phyloP scores from a whole-genome alignment of 257 asterid species.

The Rehmannia glutinosa region DNA sequence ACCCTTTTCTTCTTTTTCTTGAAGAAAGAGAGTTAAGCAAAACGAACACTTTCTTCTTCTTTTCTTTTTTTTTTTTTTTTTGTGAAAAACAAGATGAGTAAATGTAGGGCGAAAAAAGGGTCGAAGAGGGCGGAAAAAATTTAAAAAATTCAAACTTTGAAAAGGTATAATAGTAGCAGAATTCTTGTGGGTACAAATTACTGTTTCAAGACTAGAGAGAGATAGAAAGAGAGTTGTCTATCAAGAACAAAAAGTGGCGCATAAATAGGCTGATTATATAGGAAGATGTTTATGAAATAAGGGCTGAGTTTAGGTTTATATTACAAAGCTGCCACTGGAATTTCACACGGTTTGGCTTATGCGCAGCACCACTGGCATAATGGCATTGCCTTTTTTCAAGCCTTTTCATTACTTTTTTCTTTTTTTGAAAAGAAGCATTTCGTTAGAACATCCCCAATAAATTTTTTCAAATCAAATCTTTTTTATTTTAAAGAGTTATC shows the following conservation, averaged over 20 bases:
- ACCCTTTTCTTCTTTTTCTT: background rate
- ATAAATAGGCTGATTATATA: too few species aligned
- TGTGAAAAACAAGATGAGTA: background rate
- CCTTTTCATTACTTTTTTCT: too few species aligned
- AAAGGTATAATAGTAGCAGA: background rate
- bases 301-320: background rate
- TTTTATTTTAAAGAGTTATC: too few species aligned
- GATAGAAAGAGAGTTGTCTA: background rate
- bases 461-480: too few species aligned
- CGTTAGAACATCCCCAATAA: too few species aligned
- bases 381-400: too few species aligned
- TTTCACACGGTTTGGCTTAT: conserved; percentile 23
- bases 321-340: conserved; percentile 16
- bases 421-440: too few species aligned
- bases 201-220: background rate
- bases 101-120: background rate
- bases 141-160: conserved; percentile 1
- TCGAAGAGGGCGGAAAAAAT: too few species aligned
- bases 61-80: background rate
- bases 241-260: background rate
- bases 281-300: background rate
- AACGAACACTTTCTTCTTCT: background rate
- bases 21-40: background rate
- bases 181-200: background rate
- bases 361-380: too few species aligned